phyloP scores from a whole-genome alignment of 1,284 basidiomycete species.

The Cystobasidium slooffiae region DNA sequence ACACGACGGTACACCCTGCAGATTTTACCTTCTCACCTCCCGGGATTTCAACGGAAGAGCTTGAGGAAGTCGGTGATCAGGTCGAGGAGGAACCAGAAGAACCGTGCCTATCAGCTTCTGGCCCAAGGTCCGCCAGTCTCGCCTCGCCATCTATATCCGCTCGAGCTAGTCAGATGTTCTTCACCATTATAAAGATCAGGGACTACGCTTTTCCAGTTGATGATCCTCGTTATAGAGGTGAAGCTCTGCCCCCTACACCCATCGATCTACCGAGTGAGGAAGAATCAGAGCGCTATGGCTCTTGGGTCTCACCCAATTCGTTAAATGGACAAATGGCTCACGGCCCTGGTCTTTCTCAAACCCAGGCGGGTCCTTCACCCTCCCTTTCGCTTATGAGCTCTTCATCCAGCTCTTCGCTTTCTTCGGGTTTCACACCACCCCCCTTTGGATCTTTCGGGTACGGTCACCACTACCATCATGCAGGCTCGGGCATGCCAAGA shows the following conservation, averaged over 20 bases:
- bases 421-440: constrained; percentile 40
- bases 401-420: constrained; percentile 32
- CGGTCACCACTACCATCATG: constrained; percentile 25
- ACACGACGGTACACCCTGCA: constrained; percentile 2
- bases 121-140: not conserved
- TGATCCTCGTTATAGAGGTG: constrained; percentile 40
- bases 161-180: not conserved
- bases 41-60: not conserved
- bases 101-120: not conserved
- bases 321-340: constrained; percentile 17
- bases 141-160: constrained; percentile 6
- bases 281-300: not conserved
- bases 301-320: constrained; percentile 20
- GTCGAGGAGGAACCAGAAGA: not conserved
- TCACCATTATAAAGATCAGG: constrained; percentile 16
- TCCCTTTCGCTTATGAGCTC: constrained; percentile 18
- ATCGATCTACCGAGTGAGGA: constrained; percentile 21
- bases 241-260: constrained; percentile 16
- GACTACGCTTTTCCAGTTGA: constrained; percentile 42
- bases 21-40: not conserved
- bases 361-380: constrained; percentile 8
- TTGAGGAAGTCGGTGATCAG: not conserved
- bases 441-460: constrained; percentile 37
- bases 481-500: constrained; percentile 1
- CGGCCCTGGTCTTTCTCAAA: not conserved